Evolutionary conservation across 2,329 filamentous ascomycete species (phyloP), one percentile per base, ranked within the genome.

Genomic region (Lasiodiplodia theobromae): DNA sequence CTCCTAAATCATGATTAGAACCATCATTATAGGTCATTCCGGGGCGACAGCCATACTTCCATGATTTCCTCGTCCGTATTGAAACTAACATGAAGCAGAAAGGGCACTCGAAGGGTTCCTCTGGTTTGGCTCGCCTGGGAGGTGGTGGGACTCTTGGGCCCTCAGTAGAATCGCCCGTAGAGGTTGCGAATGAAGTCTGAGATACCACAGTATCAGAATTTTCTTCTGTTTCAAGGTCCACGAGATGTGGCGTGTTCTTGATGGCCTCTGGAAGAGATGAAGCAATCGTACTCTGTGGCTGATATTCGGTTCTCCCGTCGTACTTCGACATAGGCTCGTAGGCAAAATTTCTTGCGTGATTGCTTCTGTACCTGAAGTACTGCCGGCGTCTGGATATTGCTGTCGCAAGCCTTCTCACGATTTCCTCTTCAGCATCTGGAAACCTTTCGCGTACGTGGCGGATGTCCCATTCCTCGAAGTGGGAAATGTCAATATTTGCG

Each of bases 371-470:
- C 8, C 71, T 74, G 3, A 80, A 70, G 47, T 77, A 76, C 58
- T 77, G 75, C 11, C 77, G 71, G 23, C 77, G 72, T 52, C 70
- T 72, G 2, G 78, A 75, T n/a, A 78, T 77, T 0, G 74, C 74
- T 54, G 72, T 72, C 16, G 76, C 77, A 5, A 80, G 71, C 25
- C 78, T 71, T 25, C 75, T 67, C 1, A 56, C 21, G 11, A 78
- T 63, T 56, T 69, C 72, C 1, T 62, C 31, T 1, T 69, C 65
- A 14, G 58, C 62, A 11, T 54, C 52, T 6, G 72, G 72, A 57
- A 74, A 77, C 58, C 77, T 78, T 16, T 72, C 58, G 31, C 57
- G 63, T 6, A 72, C 69, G 58, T 78, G 76, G 28, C 56, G 44
- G 7, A 77, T 73, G 51, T 79, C 77, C 38, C 73, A 71, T 10